These are phyloP conservation scores for Fusarium citri DNA, from an alignment of 2,329 filamentous ascomycete species.

Conservation along the genomic window DNA sequence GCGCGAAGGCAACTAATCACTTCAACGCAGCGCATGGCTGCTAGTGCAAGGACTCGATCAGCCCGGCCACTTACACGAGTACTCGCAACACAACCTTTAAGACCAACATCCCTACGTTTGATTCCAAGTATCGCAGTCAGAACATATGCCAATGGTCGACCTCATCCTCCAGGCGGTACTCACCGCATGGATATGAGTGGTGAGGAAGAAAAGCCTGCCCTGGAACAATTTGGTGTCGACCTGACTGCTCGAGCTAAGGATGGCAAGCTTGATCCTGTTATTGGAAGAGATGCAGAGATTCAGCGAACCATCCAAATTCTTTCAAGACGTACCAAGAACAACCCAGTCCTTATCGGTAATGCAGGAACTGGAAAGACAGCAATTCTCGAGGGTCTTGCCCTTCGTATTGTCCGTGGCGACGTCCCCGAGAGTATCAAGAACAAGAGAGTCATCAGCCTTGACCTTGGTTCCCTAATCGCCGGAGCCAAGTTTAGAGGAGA, in stretches of 20 bases:
- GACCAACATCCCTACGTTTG: constrained; percentile 43
- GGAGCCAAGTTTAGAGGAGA: constrained; percentile 96
- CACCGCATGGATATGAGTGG: constrained; percentile 91
- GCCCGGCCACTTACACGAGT: constrained; percentile 47
- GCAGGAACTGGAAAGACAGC: constrained; percentile 96
- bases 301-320: constrained; percentile 94
- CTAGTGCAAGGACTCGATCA: constrained; percentile 47
- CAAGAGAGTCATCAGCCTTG: constrained; percentile 87
- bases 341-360: constrained; percentile 91
- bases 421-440: constrained; percentile 97
- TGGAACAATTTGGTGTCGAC: constrained; percentile 93
- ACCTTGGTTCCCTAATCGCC: constrained; percentile 92
- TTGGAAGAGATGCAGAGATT: constrained; percentile 91
- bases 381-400: constrained; percentile 88
- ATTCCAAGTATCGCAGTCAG: constrained; percentile 59
- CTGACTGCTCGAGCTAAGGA: constrained; percentile 85
- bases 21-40: constrained; percentile 54
- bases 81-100: constrained; percentile 37
- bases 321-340: constrained; percentile 93
- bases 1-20: constrained; percentile 55
- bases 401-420: constrained; percentile 90
- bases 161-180: constrained; percentile 90
- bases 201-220: constrained; percentile 81
- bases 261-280: constrained; percentile 95
- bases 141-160: constrained; percentile 75